Evolutionary conservation across 805 yeast genomes (phyloP), one percentile per base, ranked within the genome.

Genomic region (Candida hungchunana): DNA sequence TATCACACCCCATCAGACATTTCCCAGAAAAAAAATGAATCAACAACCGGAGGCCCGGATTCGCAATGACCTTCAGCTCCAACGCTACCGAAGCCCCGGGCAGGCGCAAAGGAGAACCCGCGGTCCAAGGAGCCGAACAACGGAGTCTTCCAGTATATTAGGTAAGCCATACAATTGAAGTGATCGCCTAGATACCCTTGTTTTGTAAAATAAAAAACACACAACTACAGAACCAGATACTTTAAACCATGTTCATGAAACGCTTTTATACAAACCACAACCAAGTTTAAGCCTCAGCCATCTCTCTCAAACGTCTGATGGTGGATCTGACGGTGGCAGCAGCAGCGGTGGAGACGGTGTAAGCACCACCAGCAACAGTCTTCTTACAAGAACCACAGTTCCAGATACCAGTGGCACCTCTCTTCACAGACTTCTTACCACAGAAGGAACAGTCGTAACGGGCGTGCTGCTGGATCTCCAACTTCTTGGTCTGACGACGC

Each of bases 281-380:
- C 39, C 36, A 31, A 34, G 35, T 39, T 85, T 89, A 93, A 69
- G 96, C 98, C 79, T 93, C 98, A 74, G 95, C 97, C 79, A 94
- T 69, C 69, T 93, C 99, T 82, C 99, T 88, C 75, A 93, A 86
- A 84, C 99, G 96, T 82, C 98, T 90, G 79, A 93, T 93, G 73
- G 98, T 90, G 53, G 98, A 93, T 83, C 99, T 89, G 72, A 89
- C 97, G 62, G 98, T 93, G 73, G 96, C 95, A 67, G 98, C 99
- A 70, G 98, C 97, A 65, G 99, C 93, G 62, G 99, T 93, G 66
- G 95, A 82, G 57, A 93, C 89, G 64, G 96, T 79, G 89, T 93
- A 93, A 73, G 99, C 99, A 80, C 99, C 99, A 71, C 99, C 99
- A 62, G 99, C 99, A 66, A 93, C 86, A 58, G 95, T 83, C 83